Percentiles rank a stretch among this genome's conserved stretches.
phyloP scores from a whole-genome alignment of 805 yeast genomes.

The Saturnispora gosingensis region DNA sequence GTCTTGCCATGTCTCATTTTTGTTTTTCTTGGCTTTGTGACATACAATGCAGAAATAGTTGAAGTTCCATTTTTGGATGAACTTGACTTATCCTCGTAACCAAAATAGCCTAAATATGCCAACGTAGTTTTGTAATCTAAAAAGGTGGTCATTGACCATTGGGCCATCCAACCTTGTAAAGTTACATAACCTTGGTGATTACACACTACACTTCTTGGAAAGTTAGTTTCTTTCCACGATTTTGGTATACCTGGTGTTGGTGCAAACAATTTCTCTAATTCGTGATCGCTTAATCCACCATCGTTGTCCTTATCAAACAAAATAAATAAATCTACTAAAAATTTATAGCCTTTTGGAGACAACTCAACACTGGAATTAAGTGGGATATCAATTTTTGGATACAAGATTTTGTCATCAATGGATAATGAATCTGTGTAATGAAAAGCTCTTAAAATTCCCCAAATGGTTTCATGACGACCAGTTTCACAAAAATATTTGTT shows the following conservation, averaged over 20 bases:
- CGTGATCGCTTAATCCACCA: conserved; percentile 80
- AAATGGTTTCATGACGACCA: conserved; percentile 93
- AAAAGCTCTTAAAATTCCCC: conserved; percentile 88
- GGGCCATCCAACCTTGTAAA: conserved; percentile 97
- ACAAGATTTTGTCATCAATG: conserved; percentile 66
- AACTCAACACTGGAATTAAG: conserved; percentile 75
- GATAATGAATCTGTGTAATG: conserved; percentile 90
- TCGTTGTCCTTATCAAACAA: conserved; percentile 92
- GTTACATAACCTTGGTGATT: conserved; percentile 87
- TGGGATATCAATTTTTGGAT: conserved; percentile 71
- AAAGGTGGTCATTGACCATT: conserved; percentile 95
- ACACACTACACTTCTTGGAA: conserved; percentile 82
- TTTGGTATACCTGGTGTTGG: conserved; percentile 93
- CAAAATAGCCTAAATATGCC: conserved; percentile 83
- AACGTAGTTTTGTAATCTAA: conserved; percentile 76
- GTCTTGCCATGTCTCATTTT: conserved; percentile 55
- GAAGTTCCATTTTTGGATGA: conserved; percentile 14
- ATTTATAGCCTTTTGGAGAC: conserved; percentile 86
- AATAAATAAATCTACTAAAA: conserved; percentile 81
- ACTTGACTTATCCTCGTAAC: conserved; percentile 48
- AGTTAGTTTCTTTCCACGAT: conserved; percentile 75
- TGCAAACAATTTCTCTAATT: conserved; percentile 57
- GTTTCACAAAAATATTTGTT: conserved; percentile 79
- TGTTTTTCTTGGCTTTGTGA: conserved; percentile 71
- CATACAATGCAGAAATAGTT: conserved; percentile 47